These are phyloP conservation scores for Neurospora sublineolata DNA, from an alignment of 495 filamentous ascomycete species.

Conservation along the genomic window DNA sequence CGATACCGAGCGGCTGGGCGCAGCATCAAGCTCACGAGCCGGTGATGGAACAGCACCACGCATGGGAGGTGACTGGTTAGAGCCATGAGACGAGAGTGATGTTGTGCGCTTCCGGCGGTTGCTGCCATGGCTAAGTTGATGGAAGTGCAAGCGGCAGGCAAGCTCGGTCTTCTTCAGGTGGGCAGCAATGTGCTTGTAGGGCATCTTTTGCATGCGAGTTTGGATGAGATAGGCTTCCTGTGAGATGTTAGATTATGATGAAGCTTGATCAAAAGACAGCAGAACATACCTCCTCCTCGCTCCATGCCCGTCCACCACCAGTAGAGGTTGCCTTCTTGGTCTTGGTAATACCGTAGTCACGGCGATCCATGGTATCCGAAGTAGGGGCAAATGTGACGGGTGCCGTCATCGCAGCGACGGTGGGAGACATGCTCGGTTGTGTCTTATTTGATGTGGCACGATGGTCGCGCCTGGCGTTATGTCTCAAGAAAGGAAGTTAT, in stretches of 20 bases:
- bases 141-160: conserved; percentile 74
- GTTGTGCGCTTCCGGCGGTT: conserved; percentile 58
- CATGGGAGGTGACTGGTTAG: conserved; percentile 36
- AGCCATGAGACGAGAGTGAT: conserved; percentile 45
- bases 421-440: conserved; percentile 30
- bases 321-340: conserved; percentile 54
- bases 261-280: not conserved
- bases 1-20: conserved; percentile 23
- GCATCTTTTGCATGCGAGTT: conserved; percentile 75
- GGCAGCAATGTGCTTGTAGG: conserved; percentile 78
- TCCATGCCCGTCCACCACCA: conserved; percentile 64
- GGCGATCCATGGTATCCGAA: conserved; percentile 38
- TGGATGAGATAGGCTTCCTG: conserved; percentile 79
- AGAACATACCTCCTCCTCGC: conserved; percentile 58
- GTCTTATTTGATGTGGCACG: conserved; percentile 2
- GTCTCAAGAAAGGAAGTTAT: conserved; percentile 19
- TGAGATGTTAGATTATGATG: conserved; percentile 6
- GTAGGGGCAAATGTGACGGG: conserved; percentile 31
- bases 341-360: conserved; percentile 44
- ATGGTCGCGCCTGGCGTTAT: conserved; percentile 17
- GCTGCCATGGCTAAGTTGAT: conserved; percentile 71
- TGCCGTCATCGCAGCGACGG: conserved; percentile 35
- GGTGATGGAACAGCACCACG: conserved; percentile 34
- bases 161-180: conserved; percentile 78
- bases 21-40: conserved; percentile 28